These are phyloP conservation scores for Cinchona pubescens DNA, from an alignment of 257 asterid genomes.

Conservation along the genomic window DNA sequence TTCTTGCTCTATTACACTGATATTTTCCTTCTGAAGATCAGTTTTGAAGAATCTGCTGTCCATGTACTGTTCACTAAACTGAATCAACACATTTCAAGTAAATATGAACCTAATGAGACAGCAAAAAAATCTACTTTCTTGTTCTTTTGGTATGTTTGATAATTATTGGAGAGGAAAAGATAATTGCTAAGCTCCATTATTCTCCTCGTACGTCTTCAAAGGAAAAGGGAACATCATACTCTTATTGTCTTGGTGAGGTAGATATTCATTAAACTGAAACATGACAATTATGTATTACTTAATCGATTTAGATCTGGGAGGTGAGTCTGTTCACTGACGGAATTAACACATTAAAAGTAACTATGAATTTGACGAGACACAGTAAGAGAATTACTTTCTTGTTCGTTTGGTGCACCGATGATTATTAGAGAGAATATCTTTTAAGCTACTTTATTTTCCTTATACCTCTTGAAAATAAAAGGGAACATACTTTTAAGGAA, in stretches of 20 bases:
- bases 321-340: too few species aligned
- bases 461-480: not conserved
- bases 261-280: too few species aligned
- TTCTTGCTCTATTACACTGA: not conserved
- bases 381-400: too few species aligned
- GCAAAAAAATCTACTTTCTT: not conserved
- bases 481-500: not conserved
- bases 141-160: not conserved
- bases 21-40: not conserved
- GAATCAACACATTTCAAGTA: not conserved
- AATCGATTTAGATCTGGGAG: too few species aligned
- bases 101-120: not conserved
- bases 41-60: not conserved
- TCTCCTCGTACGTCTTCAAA: not conserved
- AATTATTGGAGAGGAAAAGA: not conserved
- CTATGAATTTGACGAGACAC: too few species aligned
- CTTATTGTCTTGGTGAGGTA: too few species aligned
- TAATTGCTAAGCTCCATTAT: too few species aligned
- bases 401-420: too few species aligned
- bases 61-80: not conserved
- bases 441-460: too few species aligned
- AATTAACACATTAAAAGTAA: too few species aligned
- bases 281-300: too few species aligned
- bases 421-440: too few species aligned
- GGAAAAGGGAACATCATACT: not conserved